Percentiles rank a stretch among this genome's conserved stretches.
Conservation (phyloP, 305 asterid species). For the Solanum hybrid region DNA sequence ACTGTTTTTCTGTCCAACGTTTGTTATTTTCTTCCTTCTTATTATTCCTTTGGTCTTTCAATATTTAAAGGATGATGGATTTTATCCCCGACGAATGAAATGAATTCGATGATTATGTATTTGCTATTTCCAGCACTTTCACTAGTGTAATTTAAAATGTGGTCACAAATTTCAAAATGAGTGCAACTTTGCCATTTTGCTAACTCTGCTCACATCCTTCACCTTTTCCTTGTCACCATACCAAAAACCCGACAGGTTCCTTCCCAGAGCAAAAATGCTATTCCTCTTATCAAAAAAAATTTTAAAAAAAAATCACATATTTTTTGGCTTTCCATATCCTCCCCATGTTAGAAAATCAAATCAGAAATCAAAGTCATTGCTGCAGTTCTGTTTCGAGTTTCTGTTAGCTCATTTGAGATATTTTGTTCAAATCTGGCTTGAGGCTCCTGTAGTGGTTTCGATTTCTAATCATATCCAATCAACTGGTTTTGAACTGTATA, state of each 20-base stretch:
- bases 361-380: not conserved
- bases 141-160: not conserved
- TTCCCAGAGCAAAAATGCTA: not conserved
- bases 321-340: not conserved
- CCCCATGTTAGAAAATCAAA: not conserved
- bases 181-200: not conserved
- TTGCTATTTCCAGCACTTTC: not conserved
- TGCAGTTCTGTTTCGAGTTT: not conserved
- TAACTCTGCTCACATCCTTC: not conserved
- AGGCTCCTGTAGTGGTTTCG: not conserved
- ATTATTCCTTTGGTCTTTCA: not conserved
- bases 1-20: not conserved
- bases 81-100: not conserved
- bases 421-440: not conserved
- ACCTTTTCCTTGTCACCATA: not conserved
- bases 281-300: not conserved
- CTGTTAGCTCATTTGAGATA: not conserved
- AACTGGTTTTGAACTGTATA: not conserved
- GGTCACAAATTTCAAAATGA: not conserved
- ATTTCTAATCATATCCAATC: not conserved
- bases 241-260: not conserved
- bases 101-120: not conserved
- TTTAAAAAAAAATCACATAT: not conserved
- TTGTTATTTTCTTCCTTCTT: not conserved
- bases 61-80: not conserved